phyloP scores from a whole-genome alignment of 2,329 filamentous ascomycete species.

The Sclerotinia glacialis region DNA sequence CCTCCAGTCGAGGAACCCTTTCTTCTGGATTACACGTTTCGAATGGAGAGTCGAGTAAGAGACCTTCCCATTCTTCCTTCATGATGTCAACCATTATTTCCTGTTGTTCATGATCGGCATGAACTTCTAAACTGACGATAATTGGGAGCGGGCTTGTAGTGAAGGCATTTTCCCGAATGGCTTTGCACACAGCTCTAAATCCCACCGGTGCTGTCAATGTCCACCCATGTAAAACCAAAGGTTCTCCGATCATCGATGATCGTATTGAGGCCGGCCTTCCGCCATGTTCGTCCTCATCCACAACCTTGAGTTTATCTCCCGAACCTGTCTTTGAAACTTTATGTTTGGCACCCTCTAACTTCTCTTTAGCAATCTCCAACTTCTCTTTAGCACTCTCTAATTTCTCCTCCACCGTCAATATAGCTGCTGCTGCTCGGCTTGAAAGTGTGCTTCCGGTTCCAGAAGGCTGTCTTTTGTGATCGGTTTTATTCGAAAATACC shows the following conservation, averaged over 20 bases:
- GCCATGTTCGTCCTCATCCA: conserved; percentile 29
- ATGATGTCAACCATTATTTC: conserved; percentile 92
- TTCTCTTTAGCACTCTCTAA: conserved; percentile 31
- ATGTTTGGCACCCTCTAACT: conserved; percentile 33
- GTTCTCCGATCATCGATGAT: conserved; percentile 53
- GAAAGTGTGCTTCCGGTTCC: conserved; percentile 36
- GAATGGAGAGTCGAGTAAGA: conserved; percentile 62
- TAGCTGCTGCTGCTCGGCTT: conserved; percentile 34
- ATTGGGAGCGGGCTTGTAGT: conserved; percentile 72
- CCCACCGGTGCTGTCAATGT: conserved; percentile 82
- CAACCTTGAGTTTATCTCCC: conserved; percentile 23
- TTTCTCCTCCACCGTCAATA: conserved; percentile 29
- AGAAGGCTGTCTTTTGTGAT: conserved; percentile 45
- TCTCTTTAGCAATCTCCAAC: conserved; percentile 30
- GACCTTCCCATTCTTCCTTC: conserved; percentile 77
- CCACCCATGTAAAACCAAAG: conserved; percentile 80
- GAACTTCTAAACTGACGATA: conserved; percentile 90
- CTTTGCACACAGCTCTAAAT: conserved; percentile 81
- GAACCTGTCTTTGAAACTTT: conserved; percentile 27
- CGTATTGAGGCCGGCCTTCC: conserved; percentile 34
- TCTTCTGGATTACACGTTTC: conserved; percentile 47
- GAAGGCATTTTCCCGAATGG: conserved; percentile 78
- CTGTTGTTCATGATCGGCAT: conserved; percentile 79
- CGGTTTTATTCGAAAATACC: conserved; percentile 43
- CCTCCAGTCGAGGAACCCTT: conserved; percentile 65